Evolutionary conservation across 129 eudicot genomes (phyloP).

Genomic region (Kitagawia praeruptora): DNA sequence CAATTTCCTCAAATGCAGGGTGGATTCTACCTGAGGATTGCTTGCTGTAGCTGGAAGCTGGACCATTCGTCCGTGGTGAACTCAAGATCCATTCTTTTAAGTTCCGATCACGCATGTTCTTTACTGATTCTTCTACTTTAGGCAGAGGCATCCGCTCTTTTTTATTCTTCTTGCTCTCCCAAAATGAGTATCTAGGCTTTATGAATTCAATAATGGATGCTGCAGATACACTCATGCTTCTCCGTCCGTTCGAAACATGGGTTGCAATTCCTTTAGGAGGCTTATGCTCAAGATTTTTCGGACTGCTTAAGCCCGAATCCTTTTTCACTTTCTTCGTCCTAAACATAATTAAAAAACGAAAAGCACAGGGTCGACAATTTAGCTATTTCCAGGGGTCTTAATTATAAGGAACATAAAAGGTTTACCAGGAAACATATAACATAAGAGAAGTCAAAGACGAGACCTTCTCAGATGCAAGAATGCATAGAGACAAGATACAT

Average conservation of each 20-base stretch:
- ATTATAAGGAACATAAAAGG: neutral
- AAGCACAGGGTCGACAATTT: neutral
- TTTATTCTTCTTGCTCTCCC: constrained; percentile 11
- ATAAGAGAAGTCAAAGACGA: neutral
- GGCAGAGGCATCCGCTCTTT: neutral
- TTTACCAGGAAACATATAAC: neutral
- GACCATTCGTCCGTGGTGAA: neutral
- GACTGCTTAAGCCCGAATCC: neutral
- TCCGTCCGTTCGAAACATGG: constrained; percentile 1
- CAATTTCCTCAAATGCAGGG: constrained; percentile 4
- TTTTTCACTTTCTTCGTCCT: constrained; percentile 1
- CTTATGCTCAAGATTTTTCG: neutral
- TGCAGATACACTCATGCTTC: neutral
- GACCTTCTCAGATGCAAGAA: neutral
- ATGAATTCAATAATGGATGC: constrained; percentile 17
- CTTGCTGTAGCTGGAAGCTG: constrained; percentile 1
- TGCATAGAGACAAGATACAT: neutral
- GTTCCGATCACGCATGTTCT: constrained; percentile 6
- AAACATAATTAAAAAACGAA: neutral
- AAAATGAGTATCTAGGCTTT: constrained; percentile 20
- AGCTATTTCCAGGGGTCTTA: neutral
- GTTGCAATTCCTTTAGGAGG: constrained; percentile 2
- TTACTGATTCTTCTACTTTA: constrained; percentile 17
- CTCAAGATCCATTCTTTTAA: constrained; percentile 28
- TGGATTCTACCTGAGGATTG: constrained; percentile 4